Percentiles rank a stretch among this genome's conserved stretches.
phyloP scores from a whole-genome alignment of 192 early-diverging fungal genomes.

The Haplosporangium gracile region DNA sequence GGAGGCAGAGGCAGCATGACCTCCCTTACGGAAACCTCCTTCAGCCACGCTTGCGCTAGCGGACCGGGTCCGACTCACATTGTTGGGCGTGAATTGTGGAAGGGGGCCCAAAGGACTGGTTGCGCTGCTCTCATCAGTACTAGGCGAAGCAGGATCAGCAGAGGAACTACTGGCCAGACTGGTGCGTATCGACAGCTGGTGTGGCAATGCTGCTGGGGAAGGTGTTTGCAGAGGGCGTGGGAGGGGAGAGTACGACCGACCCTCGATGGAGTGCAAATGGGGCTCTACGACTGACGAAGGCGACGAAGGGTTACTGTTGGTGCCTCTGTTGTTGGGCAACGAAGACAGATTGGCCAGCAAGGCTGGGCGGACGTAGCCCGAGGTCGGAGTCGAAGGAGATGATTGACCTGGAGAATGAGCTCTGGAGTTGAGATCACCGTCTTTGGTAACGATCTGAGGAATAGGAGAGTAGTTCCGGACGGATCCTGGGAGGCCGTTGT shows the following conservation, averaged over 20 bases:
- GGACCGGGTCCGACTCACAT: constrained; percentile 35
- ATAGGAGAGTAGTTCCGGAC: constrained; percentile 26
- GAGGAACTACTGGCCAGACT: not conserved
- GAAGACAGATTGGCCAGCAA: constrained; percentile 16
- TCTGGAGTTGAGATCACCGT: not conserved
- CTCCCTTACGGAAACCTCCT: not conserved
- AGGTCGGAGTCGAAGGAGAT: constrained; percentile 8
- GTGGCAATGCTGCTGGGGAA: constrained; percentile 21
- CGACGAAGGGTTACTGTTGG: constrained; percentile 15
- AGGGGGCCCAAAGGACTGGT: not conserved
- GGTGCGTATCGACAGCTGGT: constrained; percentile 48
- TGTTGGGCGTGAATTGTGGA: not conserved
- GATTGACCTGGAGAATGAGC: not conserved
- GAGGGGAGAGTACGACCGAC: constrained; percentile 30
- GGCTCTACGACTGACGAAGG: constrained; percentile 9
- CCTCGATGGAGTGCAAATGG: constrained; percentile 16
- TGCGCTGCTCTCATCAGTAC: constrained; percentile 3
- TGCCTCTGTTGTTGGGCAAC: not conserved
- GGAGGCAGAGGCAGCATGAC: not conserved
- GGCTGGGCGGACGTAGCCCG: constrained; percentile 15
- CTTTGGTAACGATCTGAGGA: not conserved
- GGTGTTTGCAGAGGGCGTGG: constrained; percentile 41
- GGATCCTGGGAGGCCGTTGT: not conserved
- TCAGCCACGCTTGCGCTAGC: constrained; percentile 36
- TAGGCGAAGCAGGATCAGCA: constrained; percentile 22